These are phyloP conservation scores for Hypoxylon sp. DNA, from an alignment of 2,329 filamentous ascomycete species.

Conservation along the genomic window DNA sequence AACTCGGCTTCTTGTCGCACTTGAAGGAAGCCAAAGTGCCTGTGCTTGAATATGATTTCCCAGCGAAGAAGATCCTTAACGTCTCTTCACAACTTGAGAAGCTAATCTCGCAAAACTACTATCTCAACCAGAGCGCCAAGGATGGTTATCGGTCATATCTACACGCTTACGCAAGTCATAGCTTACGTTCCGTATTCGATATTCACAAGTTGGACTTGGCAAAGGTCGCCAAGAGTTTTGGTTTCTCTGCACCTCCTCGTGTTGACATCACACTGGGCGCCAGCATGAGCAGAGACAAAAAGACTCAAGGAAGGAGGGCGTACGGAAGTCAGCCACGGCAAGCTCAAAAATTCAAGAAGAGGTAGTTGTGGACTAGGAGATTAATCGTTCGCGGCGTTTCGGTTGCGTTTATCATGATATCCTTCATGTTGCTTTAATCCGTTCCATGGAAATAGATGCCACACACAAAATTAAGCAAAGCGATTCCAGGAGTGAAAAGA, in stretches of 20 bases:
- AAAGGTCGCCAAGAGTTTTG: constrained; percentile 88
- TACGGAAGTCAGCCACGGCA: constrained; percentile 85
- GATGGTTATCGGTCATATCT: constrained; percentile 90
- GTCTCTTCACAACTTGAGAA: constrained; percentile 93
- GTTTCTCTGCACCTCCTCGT: constrained; percentile 80
- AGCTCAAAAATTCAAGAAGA: constrained; percentile 65
- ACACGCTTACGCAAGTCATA: constrained; percentile 93
- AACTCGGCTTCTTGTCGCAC: constrained; percentile 92
- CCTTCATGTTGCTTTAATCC: constrained; percentile 22
- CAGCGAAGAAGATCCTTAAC: constrained; percentile 89
- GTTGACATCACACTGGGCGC: constrained; percentile 84
- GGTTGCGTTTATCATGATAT: constrained; percentile 34
- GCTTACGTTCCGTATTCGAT: constrained; percentile 85
- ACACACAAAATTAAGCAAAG: constrained; percentile 1
- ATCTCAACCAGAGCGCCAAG: constrained; percentile 88
- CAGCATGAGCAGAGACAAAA: constrained; percentile 81
- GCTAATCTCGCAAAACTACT: constrained; percentile 95
- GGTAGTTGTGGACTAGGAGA: constrained; percentile 17
- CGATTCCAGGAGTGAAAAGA: background rate
- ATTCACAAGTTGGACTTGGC: constrained; percentile 84
- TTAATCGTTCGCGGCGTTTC: constrained; percentile 24
- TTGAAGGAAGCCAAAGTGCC: constrained; percentile 93
- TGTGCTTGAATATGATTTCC: constrained; percentile 96
- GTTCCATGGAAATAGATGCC: constrained; percentile 14
- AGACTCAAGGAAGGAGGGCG: constrained; percentile 71